Percentiles rank a stretch among this genome's conserved stretches.
These are phyloP conservation scores for Penicillium sp. DNA, from an alignment of 2,329 filamentous ascomycete species.

Conservation along the genomic window DNA sequence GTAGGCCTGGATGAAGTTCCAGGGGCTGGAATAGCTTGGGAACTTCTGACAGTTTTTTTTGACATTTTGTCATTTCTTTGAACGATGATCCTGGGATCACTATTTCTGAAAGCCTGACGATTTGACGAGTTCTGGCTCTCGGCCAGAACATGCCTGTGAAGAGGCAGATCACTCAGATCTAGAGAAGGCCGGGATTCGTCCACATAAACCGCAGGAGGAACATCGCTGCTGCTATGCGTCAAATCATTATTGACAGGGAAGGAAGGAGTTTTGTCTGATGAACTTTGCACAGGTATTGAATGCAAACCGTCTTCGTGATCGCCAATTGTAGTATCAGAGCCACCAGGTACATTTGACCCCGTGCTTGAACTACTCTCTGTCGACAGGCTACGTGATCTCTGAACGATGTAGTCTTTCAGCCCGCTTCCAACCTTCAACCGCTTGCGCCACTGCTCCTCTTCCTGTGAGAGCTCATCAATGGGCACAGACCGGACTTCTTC, in stretches of 20 bases:
- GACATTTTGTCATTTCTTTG: neutral
- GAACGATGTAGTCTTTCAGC: slow-evolving; percentile 29
- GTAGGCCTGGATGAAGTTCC: neutral
- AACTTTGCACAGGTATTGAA: neutral
- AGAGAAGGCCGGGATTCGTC: slow-evolving; percentile 19
- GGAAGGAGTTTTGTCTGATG: neutral
- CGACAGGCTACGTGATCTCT: slow-evolving; percentile 31
- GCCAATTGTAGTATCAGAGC: neutral
- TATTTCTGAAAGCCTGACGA: slow-evolving; percentile 16
- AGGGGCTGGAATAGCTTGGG: neutral
- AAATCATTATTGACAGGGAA: neutral
- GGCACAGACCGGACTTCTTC: slow-evolving; percentile 57
- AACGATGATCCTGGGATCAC: neutral
- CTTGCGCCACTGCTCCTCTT: slow-evolving; percentile 64
- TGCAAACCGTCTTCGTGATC: neutral
- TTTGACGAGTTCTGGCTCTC: slow-evolving; percentile 31
- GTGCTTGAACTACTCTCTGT: slow-evolving; percentile 26
- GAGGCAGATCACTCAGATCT: neutral
- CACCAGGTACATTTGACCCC: slow-evolving; percentile 4
- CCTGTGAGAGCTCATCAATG: slow-evolving; percentile 60
- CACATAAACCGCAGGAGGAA: slow-evolving; percentile 25
- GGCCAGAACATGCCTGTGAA: slow-evolving; percentile 17
- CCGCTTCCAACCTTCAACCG: slow-evolving; percentile 61
- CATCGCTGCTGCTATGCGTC: neutral
- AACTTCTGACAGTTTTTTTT: neutral